Conservation (phyloP, 192 early-diverging fungal genomes). For the Phycomyces nitens region DNA sequence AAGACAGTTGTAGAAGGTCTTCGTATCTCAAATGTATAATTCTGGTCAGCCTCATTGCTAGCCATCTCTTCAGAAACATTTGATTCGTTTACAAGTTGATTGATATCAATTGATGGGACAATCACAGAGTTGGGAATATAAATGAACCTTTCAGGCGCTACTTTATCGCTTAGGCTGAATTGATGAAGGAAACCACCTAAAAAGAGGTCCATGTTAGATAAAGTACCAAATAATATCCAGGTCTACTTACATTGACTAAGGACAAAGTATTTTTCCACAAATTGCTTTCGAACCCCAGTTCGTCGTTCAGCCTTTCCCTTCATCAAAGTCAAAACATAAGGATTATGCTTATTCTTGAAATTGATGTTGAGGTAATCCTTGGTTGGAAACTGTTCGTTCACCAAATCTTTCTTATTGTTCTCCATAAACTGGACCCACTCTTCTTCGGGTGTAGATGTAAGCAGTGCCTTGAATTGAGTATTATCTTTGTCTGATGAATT, state of each 20-base stretch:
- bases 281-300: constrained; percentile 41
- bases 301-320: constrained; percentile 37
- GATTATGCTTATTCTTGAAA: constrained; percentile 40
- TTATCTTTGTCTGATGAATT: constrained; percentile 23
- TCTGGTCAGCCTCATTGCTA: background rate
- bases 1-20: background rate
- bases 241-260: constrained; percentile 31
- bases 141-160: constrained; percentile 39
- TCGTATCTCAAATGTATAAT: constrained; percentile 21
- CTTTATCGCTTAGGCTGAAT: constrained; percentile 25
- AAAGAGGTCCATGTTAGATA: constrained; percentile 3
- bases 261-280: constrained; percentile 42
- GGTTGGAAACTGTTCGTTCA: constrained; percentile 29
- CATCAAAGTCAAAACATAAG: constrained; percentile 32
- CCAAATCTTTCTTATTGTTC: constrained; percentile 33
- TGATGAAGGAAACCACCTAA: constrained; percentile 42
- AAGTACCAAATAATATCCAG: background rate
- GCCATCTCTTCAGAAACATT: background rate
- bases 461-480: constrained; percentile 3
- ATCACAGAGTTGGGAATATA: constrained; percentile 36
- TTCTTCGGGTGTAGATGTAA: constrained; percentile 31
- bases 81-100: background rate
- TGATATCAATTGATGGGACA: constrained; percentile 24
- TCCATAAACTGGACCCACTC: constrained; percentile 42
- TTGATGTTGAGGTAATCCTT: constrained; percentile 36